A percentile compares a stretch with the other conserved stretches of the same genome.
Evolutionary conservation across 208 protist species (phyloP).

Genomic region (Phytomonas serpens): DNA sequence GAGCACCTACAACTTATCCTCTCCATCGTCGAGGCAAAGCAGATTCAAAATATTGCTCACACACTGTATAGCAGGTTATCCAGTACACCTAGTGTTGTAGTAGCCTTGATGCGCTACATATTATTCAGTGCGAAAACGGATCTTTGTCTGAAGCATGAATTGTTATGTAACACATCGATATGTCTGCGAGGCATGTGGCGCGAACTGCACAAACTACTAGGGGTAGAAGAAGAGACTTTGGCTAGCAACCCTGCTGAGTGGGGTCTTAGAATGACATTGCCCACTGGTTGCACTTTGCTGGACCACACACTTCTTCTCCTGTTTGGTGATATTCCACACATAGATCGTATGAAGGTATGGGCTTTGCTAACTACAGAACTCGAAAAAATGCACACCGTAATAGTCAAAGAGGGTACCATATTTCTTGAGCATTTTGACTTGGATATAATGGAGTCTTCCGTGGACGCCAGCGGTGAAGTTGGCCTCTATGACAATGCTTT

Average conservation of each 20-base stretch:
- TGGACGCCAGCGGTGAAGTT: not conserved
- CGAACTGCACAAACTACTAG: not conserved
- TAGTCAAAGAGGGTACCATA: not conserved
- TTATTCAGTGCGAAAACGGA: not conserved
- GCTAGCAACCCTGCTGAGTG: not conserved
- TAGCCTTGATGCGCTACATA: not conserved
- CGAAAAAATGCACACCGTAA: not conserved
- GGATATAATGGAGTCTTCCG: not conserved
- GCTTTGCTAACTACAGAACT: not conserved
- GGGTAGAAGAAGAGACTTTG: not conserved
- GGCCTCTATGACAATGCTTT: not conserved
- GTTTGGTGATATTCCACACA: not conserved
- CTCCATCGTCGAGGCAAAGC: not conserved
- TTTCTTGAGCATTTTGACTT: not conserved
- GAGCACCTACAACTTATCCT: not conserved
- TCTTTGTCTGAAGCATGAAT: not conserved
- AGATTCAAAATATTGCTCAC: not conserved
- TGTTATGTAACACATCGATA: not conserved
- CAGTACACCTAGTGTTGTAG: not conserved
- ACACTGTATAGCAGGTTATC: not conserved
- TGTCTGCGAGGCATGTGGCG: not conserved
- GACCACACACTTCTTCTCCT: not conserved
- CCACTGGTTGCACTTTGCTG: not conserved
- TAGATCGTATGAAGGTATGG: not conserved
- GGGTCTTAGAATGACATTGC: not conserved